These are phyloP conservation scores for Fagus sylvatica DNA, from an alignment of 306 rosid species.

Conservation along the genomic window DNA sequence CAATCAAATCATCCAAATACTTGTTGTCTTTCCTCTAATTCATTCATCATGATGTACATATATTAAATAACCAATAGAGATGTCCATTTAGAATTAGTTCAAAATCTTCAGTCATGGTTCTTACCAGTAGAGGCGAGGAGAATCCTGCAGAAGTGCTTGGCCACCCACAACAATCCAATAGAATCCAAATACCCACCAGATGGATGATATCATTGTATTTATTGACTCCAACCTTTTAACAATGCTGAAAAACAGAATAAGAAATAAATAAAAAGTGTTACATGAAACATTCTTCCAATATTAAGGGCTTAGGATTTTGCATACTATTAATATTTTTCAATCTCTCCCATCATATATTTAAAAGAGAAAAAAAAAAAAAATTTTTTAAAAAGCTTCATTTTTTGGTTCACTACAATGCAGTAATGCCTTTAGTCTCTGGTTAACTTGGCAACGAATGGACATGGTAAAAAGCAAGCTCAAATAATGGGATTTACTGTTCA, in stretches of 20 bases:
- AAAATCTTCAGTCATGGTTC: constrained; percentile 13
- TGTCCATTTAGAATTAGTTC: neutral
- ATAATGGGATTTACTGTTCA: no score
- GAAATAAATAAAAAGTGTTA: constrained; percentile 1
- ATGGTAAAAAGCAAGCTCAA: no score
- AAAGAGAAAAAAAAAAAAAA: no score
- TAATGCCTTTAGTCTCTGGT: no score
- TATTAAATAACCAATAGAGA: no score
- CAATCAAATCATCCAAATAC: no score
- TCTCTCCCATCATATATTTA: neutral
- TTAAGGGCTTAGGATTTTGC: neutral
- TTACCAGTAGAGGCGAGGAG: constrained; percentile 87
- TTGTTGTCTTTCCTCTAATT: no score
- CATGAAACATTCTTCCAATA: neutral
- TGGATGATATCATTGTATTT: constrained; percentile 60
- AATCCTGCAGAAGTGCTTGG: constrained; percentile 73
- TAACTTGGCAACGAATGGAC: no score
- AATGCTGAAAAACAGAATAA: constrained; percentile 42
- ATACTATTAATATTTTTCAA: neutral
- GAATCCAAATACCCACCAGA: constrained; percentile 90
- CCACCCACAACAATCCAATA: constrained; percentile 87
- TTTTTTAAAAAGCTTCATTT: no score
- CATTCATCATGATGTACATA: no score
- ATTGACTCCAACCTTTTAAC: constrained; percentile 64
- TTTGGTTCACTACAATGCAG: no score